phyloP scores from a whole-genome alignment of 2,329 filamentous ascomycete genomes.

The Hypocreales sp. region DNA sequence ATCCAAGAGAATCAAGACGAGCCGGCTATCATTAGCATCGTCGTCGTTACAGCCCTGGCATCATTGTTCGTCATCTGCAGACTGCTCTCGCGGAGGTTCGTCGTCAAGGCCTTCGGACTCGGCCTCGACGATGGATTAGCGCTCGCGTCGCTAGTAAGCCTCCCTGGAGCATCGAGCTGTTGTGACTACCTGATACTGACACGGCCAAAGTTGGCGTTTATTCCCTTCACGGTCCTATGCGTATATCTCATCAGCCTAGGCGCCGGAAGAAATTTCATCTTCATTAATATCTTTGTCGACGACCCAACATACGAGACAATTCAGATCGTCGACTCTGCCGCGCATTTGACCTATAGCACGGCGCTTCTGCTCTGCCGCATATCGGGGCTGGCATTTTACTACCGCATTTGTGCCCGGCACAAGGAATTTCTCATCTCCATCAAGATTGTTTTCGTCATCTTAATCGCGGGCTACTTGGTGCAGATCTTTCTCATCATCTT shows the following conservation, averaged over 20 bases:
- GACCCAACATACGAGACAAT: not conserved
- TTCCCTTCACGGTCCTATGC: not conserved
- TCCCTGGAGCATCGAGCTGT: not conserved
- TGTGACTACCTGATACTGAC: not conserved
- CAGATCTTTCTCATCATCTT: slow-evolving; percentile 2
- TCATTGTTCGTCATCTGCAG: not conserved
- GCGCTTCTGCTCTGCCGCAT: slow-evolving; percentile 1
- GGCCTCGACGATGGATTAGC: slow-evolving; percentile 1
- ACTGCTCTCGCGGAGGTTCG: slow-evolving; percentile 1
- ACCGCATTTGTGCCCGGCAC: slow-evolving; percentile 2
- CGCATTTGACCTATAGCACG: slow-evolving; percentile 1
- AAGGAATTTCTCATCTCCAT: slow-evolving; percentile 1
- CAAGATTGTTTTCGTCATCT: slow-evolving; percentile 1
- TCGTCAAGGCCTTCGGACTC: not conserved
- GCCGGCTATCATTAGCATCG: not conserved
- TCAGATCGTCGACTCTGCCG: slow-evolving; percentile 1
- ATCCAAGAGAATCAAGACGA: not conserved
- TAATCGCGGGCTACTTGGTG: slow-evolving; percentile 1
- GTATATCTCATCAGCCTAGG: not conserved
- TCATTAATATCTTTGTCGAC: not conserved
- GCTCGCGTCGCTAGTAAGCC: slow-evolving; percentile 1
- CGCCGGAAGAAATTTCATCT: not conserved
- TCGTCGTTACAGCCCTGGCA: not conserved
- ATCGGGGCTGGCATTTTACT: slow-evolving; percentile 3
- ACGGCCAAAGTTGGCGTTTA: not conserved